Conservation (phyloP, 2,329 filamentous ascomycete species). For the Tolypocladium sp. region DNA sequence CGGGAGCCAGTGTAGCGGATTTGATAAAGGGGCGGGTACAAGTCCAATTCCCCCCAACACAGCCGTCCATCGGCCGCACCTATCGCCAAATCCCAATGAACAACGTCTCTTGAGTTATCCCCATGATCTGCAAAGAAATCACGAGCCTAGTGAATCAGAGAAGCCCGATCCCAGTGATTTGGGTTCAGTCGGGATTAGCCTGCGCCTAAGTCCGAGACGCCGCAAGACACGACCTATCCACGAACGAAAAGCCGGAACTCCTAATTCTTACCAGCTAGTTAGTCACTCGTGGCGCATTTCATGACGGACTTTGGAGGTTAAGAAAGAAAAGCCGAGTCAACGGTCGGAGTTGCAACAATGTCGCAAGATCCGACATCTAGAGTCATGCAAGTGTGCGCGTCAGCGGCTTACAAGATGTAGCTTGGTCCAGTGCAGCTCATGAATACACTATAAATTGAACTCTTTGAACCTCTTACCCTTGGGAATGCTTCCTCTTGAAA, state of each 20-base stretch:
- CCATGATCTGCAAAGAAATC: not conserved
- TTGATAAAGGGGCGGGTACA: too few species aligned
- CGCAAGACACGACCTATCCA: not conserved
- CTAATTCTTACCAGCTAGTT: not conserved
- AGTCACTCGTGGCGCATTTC: not conserved
- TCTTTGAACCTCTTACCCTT: not conserved
- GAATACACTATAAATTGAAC: not conserved
- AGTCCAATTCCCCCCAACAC: too few species aligned
- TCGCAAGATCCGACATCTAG: not conserved
- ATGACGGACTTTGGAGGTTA: not conserved
- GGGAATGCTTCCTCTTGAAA: too few species aligned
- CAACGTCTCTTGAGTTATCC: not conserved
- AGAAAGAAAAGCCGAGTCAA: not conserved
- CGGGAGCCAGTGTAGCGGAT: too few species aligned
- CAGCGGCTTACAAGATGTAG: too few species aligned
- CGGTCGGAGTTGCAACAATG: not conserved
- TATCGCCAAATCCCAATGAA: not conserved
- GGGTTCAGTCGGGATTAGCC: not conserved
- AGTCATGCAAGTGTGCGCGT: too few species aligned
- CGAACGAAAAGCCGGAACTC: not conserved
- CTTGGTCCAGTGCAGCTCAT: not conserved
- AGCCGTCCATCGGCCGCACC: too few species aligned
- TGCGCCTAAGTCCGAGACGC: not conserved
- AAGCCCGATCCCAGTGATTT: not conserved
- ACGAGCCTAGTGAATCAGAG: not conserved